Conservation (phyloP, 2,329 filamentous ascomycete species). For the Rhynchosporium secalis region DNA sequence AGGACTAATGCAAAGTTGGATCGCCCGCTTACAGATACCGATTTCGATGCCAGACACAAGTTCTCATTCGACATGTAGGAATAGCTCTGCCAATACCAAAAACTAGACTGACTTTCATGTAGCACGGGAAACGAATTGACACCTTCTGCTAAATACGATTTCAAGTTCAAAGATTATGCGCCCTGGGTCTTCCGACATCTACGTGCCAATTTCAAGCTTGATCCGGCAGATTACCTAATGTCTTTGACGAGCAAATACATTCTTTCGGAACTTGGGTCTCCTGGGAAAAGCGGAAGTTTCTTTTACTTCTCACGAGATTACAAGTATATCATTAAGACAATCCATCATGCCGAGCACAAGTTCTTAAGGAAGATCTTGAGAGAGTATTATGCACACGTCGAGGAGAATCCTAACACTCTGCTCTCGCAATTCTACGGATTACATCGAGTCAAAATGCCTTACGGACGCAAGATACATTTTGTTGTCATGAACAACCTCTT, state of each 20-base stretch:
- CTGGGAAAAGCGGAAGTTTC: constrained; percentile 97
- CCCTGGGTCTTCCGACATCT: constrained; percentile 98
- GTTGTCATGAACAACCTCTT: constrained; percentile 99
- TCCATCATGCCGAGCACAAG: constrained; percentile 92
- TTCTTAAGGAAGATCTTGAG: constrained; percentile 80
- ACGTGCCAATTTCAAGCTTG: constrained; percentile 81
- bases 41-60: constrained; percentile 94
- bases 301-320: constrained; percentile 99
- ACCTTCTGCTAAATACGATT: constrained; percentile 98
- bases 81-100: constrained; percentile 1
- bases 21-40: constrained; percentile 81
- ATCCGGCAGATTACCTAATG: constrained; percentile 97
- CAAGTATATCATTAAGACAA: constrained; percentile 99
- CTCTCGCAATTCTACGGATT: constrained; percentile 97
- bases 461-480: constrained; percentile 97
- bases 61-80: constrained; percentile 97
- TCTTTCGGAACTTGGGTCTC: constrained; percentile 91
- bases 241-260: constrained; percentile 99
- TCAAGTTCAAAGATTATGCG: constrained; percentile 99
- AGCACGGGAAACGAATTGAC: constrained; percentile 96
- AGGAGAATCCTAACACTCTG: constrained; percentile 91
- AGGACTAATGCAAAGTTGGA: constrained; percentile 96
- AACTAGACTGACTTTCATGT: constrained; percentile 40
- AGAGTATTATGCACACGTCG: constrained; percentile 92
- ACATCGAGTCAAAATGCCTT: constrained; percentile 96